Base-by-base conservation (phyloP, 2,329 filamentous ascomycete species). In the Sodiomyces alkalinus region DNA sequence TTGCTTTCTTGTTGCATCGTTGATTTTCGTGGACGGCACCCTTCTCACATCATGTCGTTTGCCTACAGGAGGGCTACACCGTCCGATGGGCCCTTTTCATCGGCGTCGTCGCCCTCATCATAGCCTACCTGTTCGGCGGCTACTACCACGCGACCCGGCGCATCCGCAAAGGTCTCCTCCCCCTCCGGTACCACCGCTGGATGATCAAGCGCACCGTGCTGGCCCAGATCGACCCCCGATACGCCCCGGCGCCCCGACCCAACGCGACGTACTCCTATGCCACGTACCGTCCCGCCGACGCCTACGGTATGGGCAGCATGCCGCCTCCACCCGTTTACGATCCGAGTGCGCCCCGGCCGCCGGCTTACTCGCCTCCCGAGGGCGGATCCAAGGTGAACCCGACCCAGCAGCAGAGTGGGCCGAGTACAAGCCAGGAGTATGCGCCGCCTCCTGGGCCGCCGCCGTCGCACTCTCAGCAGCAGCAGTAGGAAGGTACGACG, bases 81-180 rank as follows among this genome's bases (percentile, higher is more conserved):
- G 58, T 83, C 42, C 80, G 81, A 51, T 87, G 79, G 69, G 61
- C 65, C 26, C 53, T 87, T 34, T 70, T 86, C 44, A 64, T 68
- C 34, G 54, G 59, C 36, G 47, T 87, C 38, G 57, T 80, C 41
- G 33, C 63, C 31, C 31, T 72, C 34, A 52, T 81, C 42, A 47
- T 70, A 29, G 41, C 61, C 22, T 82, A 74, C 60, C 58, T 85
- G 42, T 39, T 80, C 30, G 60, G 69, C 33, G 79, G 78, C 35
- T 78, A 79, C 48, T 52, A 68, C 26, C 81, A 87, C 51, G 81
- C 80, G 25, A 69, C 69, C 47, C 53, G 55, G 25, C 64, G 81
- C 26, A 59, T 86, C 38, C 61, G 57, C 35, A 75, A 73, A 47
- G 79, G 79, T 2, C 56, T 73, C 20, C 57, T 61, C 12, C 75